Percentiles rank a stretch among this genome's conserved stretches.
phyloP scores from a whole-genome alignment of 768 basidiomycete species.

The Auriscalpium vulgare region DNA sequence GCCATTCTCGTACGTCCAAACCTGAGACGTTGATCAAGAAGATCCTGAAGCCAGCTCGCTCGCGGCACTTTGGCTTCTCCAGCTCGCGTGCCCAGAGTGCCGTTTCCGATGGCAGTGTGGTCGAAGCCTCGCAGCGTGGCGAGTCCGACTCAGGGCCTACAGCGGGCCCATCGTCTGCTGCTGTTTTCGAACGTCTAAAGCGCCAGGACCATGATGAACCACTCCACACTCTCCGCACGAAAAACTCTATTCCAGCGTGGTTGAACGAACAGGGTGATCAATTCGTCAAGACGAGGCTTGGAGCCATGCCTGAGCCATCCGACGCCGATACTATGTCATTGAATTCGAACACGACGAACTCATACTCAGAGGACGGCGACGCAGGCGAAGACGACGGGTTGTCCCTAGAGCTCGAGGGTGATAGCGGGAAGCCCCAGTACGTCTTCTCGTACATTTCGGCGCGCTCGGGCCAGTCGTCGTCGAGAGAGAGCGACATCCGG shows the following conservation, averaged over 20 bases:
- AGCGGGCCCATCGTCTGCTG: not conserved
- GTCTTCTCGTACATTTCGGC: not conserved
- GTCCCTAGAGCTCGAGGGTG: constrained; percentile 1
- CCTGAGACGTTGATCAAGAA: constrained; percentile 22
- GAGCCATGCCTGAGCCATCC: constrained; percentile 2
- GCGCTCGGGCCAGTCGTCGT: not conserved
- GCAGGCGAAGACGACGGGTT: not conserved
- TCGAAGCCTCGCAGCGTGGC: not conserved
- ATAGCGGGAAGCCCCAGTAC: constrained; percentile 3
- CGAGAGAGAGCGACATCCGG: not conserved
- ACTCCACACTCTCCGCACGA: not conserved
- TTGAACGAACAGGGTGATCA: constrained; percentile 6
- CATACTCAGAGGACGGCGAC: constrained; percentile 2
- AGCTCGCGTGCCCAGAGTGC: not conserved
- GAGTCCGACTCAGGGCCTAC: not conserved
- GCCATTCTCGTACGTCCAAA: not conserved
- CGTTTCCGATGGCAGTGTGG: not conserved
- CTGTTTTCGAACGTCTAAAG: constrained; percentile 11
- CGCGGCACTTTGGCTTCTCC: no score
- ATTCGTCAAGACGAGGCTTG: not conserved
- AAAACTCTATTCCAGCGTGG: constrained; percentile 1
- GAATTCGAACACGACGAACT: constrained; percentile 10
- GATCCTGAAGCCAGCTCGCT: not conserved
- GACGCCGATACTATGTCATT: constrained; percentile 11
- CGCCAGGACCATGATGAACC: constrained; percentile 1